These are phyloP conservation scores for Heracleum sosnowskyi DNA, from an alignment of 129 eudicot genomes.

Conservation along the genomic window DNA sequence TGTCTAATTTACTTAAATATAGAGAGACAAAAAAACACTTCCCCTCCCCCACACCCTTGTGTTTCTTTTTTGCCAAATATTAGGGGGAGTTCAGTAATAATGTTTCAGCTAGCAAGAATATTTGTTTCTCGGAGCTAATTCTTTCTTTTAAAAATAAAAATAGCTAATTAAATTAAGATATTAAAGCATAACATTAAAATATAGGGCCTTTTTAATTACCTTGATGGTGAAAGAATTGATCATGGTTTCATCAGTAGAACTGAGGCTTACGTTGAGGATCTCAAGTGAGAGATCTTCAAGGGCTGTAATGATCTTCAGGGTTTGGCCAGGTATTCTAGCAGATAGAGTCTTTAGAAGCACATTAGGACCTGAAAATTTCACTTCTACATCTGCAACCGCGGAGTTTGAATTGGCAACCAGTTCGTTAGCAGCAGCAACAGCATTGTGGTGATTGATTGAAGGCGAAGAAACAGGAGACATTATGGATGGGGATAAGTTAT, in stretches of 20 bases:
- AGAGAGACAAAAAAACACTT: neutral
- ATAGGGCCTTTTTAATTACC: constrained; percentile 23
- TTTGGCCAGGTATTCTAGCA: constrained; percentile 57
- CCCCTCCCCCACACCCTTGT: neutral
- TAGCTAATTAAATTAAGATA: too few species aligned
- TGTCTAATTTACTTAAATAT: neutral
- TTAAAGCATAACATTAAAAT: neutral
- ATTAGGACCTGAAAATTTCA: constrained; percentile 67
- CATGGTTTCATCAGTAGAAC: constrained; percentile 58
- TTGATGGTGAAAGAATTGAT: constrained; percentile 75
- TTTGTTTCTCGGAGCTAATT: neutral
- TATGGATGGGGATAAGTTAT: constrained; percentile 25
- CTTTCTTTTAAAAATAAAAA: neutral
- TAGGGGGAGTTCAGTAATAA: neutral
- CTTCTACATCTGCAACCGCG: constrained; percentile 74
- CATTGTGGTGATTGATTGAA: constrained; percentile 23
- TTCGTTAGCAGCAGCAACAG: constrained; percentile 28
- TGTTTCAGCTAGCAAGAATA: neutral
- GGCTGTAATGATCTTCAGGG: constrained; percentile 39
- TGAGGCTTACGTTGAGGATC: constrained; percentile 57
- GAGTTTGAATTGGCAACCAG: constrained; percentile 70
- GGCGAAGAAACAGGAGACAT: constrained; percentile 34
- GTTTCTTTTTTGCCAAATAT: neutral
- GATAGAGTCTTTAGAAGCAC: constrained; percentile 60
- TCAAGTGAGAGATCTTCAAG: constrained; percentile 78